Evolutionary conservation across 257 asterid species (phyloP), one percentile per base, ranked within the genome.

Genomic region (Echites panduratus): DNA sequence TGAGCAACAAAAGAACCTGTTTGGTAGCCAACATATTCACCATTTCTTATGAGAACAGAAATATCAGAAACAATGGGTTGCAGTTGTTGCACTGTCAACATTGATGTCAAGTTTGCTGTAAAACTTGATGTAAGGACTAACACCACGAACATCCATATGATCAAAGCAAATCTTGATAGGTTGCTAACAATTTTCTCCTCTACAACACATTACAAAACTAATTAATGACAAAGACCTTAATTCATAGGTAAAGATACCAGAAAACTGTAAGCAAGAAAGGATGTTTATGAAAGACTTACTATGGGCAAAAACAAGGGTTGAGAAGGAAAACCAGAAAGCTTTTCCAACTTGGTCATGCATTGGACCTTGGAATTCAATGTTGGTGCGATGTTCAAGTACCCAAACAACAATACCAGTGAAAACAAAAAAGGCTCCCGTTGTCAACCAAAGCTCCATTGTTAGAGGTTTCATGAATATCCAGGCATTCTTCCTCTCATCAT

Each of bases 21-120:
- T 16, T 19, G 49, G 49, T 64, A 64, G 13, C 69, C 69, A 7
- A 64, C 26, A 64, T 27, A 35, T 27, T 64, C 44, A 17, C 44
- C 45, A 41, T 38, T 35, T 41, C 6, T 16, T 16, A 64, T 38
- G 24, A 64, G 48, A 4, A 17, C 45, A 64, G 41, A 29, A 17
- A 64, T n/a, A 32, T 64, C 69, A 27, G 69, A 29, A 64, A 64
- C 69, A 13, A 7, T 32, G 9, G 69, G 69, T 3, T 38, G 43
- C 44, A 72, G 70, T 44, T 72, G 62, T 20, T 84, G 89, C 70
- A 86, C 93, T 0, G 96, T 89, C 77, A 89, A 89, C 79, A 89
- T 85, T 43, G 96, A 87, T 44, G 96, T 85, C 85, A 89, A 79
- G 71, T 91, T 89, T 66, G 96, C 96, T 49, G 96, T 89, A 52